Evolutionary conservation across 2,329 filamentous ascomycete genomes (phyloP).

Genomic region (Colletotrichum orbiculare): DNA sequence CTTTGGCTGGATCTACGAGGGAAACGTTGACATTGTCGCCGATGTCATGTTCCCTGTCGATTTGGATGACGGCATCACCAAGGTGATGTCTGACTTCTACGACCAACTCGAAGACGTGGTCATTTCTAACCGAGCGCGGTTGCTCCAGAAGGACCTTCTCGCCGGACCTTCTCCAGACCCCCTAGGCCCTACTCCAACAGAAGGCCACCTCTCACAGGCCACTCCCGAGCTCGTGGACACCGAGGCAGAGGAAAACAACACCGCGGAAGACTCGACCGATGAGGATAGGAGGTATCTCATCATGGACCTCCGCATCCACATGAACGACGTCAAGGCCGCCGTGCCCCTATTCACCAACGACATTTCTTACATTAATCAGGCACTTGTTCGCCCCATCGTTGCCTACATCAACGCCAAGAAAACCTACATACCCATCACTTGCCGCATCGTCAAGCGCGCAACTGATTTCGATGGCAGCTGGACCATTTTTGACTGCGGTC

Average conservation of each 20-base stretch:
- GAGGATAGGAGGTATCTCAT: slow-evolving; percentile 84
- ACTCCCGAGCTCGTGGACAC: slow-evolving; percentile 2
- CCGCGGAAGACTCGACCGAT: slow-evolving; percentile 8
- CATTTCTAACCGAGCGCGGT: slow-evolving; percentile 76
- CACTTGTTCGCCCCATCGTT: slow-evolving; percentile 93
- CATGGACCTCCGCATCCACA: slow-evolving; percentile 93
- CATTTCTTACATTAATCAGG: slow-evolving; percentile 95
- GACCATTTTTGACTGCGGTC: slow-evolving; percentile 91
- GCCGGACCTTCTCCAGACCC: slow-evolving; percentile 38
- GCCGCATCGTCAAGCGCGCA: slow-evolving; percentile 89
- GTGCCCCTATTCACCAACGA: slow-evolving; percentile 94
- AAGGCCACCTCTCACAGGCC: slow-evolving; percentile 48
- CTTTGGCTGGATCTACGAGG: slow-evolving; percentile 98
- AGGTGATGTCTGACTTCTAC: slow-evolving; percentile 97
- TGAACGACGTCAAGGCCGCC: slow-evolving; percentile 93
- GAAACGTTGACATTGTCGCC: slow-evolving; percentile 94
- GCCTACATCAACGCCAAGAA: slow-evolving; percentile 97
- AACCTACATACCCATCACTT: slow-evolving; percentile 95
- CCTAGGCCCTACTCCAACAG: slow-evolving; percentile 42
- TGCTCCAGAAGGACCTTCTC: slow-evolving; percentile 61
- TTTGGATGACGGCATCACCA: slow-evolving; percentile 86
- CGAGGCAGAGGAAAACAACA: neutral
- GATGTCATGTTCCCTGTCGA: slow-evolving; percentile 96
- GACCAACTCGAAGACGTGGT: slow-evolving; percentile 95
- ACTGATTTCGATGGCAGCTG: slow-evolving; percentile 95